Percentiles rank a stretch among this genome's conserved stretches.
Conservation (phyloP, 2,329 filamentous ascomycete species). For the Exophiala calicioides region DNA sequence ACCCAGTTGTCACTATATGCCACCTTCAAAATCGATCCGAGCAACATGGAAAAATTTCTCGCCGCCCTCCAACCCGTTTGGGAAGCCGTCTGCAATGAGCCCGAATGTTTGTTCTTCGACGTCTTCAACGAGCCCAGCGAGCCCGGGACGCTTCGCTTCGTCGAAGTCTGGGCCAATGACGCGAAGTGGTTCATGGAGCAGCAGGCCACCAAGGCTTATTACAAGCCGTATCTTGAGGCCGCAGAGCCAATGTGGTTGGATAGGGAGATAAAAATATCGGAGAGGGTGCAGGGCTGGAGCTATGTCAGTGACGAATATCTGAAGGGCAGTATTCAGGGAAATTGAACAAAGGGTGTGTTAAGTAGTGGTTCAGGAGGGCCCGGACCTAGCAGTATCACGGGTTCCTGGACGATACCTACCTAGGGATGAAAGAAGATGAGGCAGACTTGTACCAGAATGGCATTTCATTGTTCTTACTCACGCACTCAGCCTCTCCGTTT, state of each 20-base stretch:
- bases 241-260: constrained; percentile 10
- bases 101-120: constrained; percentile 15
- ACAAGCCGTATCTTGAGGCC: neutral
- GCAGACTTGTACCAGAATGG: too few species aligned
- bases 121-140: constrained; percentile 6
- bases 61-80: constrained; percentile 2
- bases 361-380: neutral
- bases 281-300: constrained; percentile 10
- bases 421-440: too few species aligned
- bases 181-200: constrained; percentile 3
- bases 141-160: constrained; percentile 8
- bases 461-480: too few species aligned
- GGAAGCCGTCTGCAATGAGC: constrained; percentile 4
- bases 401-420: too few species aligned
- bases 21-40: constrained; percentile 9
- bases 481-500: too few species aligned
- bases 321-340: neutral
- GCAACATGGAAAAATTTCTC: constrained; percentile 6
- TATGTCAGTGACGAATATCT: constrained; percentile 7
- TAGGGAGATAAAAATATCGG: constrained; percentile 8
- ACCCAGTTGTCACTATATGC: constrained; percentile 8
- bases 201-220: constrained; percentile 2
- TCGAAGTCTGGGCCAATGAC: constrained; percentile 10
- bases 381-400: too few species aligned
- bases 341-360: neutral